Base-by-base conservation (phyloP, 1,284 basidiomycete species). In the Cystobasidium sp. region DNA sequence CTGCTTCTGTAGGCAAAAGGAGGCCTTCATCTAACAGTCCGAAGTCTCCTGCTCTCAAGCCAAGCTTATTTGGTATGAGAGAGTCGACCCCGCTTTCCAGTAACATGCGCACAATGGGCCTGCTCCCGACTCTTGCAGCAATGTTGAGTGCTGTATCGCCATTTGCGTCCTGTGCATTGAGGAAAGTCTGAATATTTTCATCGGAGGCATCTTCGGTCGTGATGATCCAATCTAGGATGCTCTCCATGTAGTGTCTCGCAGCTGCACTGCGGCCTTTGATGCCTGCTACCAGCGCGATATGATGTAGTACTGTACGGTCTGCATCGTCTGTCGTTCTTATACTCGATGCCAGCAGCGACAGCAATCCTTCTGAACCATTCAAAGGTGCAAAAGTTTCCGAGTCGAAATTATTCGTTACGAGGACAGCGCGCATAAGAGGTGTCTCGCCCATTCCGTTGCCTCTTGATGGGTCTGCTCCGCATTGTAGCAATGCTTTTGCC, bases 71-170 rank as follows among this genome's bases (percentile, higher is more conserved):
- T n/a, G 91, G 87, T 74, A 94, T 85, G 78, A 89, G 87, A 79
- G 92, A 90, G 83, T 97, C 95, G 1, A 96, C 97, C 8, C 94
- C 94, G 7, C 94, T 93, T 79, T 98, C 95, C 75, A 99, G 81
- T 75, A 99, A 84, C 31, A 93, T 90, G 78, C 91, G 86, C 20
- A 98, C 93, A 76, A 99, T 84, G 77, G 90, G 89, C 75, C 91
- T 87, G 82, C 95, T 97, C 2, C 97, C 97, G 0, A 98, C 90
- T 65, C 97, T 85, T 0, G 97, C 95, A 14, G 95, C 93, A 77
- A 97, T 93, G 83, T 96, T 97, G 77, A 99, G 83, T 5, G 94
- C 93, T 0, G 97, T 98, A 81, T 99, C 97, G 0, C 97, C 97
- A 82, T 98, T 90, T 77, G 93, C 89, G 82, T 99, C 97, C 83